Percentiles rank a stretch among this genome's conserved stretches.
Evolutionary conservation across 1,284 basidiomycete species (phyloP).

Genomic region (Pholiota adiposa): DNA sequence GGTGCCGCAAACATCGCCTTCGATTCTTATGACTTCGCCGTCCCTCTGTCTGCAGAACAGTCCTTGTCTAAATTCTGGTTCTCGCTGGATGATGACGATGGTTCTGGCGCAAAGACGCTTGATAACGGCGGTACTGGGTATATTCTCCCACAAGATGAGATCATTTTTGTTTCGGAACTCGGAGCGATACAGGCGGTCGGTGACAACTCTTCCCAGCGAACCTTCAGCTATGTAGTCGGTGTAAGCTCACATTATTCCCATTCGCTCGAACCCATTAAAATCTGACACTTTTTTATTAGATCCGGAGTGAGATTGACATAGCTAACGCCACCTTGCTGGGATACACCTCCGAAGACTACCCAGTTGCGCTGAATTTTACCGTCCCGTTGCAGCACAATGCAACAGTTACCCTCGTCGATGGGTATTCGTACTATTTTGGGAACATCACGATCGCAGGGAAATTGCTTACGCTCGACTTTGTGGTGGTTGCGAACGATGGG

Average conservation of each 20-base stretch:
- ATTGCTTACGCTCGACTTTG: not conserved
- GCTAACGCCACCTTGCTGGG: not conserved
- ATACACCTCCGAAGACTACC: not conserved
- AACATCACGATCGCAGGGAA: not conserved
- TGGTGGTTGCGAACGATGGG: not conserved
- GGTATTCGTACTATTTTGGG: not conserved
- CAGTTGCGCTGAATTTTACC: not conserved
- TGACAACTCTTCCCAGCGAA: not conserved
- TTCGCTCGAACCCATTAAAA: not conserved
- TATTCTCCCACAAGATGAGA: not conserved
- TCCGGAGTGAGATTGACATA: not conserved
- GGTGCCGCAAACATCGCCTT: not conserved
- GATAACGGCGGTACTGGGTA: not conserved
- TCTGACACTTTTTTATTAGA: not conserved
- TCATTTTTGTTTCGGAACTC: not conserved
- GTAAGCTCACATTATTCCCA: not conserved
- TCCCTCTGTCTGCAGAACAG: not conserved
- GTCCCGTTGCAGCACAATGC: not conserved
- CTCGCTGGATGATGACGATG: not conserved
- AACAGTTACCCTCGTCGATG: not conserved
- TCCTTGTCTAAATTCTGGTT: conserved; percentile 3
- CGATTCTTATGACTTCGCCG: not conserved
- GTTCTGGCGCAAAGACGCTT: not conserved
- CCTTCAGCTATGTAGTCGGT: not conserved
- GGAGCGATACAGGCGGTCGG: not conserved